Evolutionary conservation across 108 stramenopile species (phyloP).

Genomic region (Nitzschia palea): DNA sequence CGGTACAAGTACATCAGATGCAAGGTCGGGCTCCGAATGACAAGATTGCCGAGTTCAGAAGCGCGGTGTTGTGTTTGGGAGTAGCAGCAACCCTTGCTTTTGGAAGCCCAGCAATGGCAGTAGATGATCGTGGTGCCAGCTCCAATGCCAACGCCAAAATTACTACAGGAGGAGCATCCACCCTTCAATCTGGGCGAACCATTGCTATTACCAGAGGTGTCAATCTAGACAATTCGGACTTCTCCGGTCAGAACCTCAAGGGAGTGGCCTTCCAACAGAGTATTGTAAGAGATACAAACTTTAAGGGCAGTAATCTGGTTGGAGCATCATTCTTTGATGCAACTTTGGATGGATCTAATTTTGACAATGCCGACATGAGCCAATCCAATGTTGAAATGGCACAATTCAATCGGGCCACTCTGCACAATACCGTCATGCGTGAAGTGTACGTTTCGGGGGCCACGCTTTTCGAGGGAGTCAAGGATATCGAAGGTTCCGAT

Average conservation of each 20-base stretch:
- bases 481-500: conserved; percentile 80
- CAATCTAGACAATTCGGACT: conserved; percentile 84
- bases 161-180: conserved; percentile 84
- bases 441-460: conserved; percentile 92
- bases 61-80: not conserved
- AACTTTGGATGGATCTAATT: conserved; percentile 86
- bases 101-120: conserved; percentile 30
- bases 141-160: conserved; percentile 75
- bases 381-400: conserved; percentile 85
- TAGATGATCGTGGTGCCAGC: conserved; percentile 46
- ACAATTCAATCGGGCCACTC: conserved; percentile 76
- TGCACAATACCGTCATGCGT: conserved; percentile 75
- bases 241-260: conserved; percentile 77
- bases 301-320: conserved; percentile 71
- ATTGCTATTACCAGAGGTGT: conserved; percentile 95
- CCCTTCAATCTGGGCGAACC: conserved; percentile 82
- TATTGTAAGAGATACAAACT: conserved; percentile 90
- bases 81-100: conserved; percentile 18
- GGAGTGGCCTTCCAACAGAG: conserved; percentile 96
- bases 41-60: too few species aligned
- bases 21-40: too few species aligned
- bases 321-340: conserved; percentile 94
- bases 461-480: conserved; percentile 86
- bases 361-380: conserved; percentile 85
- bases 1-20: too few species aligned